Percentiles rank a stretch among this genome's conserved stretches.
Evolutionary conservation across 169 alveolate species (phyloP).

Genomic region (Theileria orientalis): DNA sequence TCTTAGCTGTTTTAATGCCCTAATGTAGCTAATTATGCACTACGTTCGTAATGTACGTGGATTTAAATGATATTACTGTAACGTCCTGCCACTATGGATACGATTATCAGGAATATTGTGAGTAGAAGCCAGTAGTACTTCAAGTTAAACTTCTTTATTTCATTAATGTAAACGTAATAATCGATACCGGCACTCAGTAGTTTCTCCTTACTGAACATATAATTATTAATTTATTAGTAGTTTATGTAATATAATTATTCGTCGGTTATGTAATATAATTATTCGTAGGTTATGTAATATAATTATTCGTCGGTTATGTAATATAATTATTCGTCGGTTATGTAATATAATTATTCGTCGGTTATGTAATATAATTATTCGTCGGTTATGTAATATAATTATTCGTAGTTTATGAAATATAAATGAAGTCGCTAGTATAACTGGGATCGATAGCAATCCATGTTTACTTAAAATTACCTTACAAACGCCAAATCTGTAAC

Average conservation of each 20-base stretch:
- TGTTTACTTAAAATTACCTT: neutral
- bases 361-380: neutral
- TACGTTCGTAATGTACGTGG: no score
- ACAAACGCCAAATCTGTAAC: conserved; percentile 57
- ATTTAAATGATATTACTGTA: neutral
- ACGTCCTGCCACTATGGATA: neutral
- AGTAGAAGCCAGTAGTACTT: neutral
- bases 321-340: no score
- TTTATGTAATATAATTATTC: no score
- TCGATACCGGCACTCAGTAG: conserved; percentile 58
- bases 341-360: neutral
- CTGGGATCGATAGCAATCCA: neutral
- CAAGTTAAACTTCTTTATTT: neutral
- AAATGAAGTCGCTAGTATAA: neutral
- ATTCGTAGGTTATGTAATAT: no score
- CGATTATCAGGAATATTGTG: neutral
- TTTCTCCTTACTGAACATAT: conserved; percentile 11
- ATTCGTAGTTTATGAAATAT: neutral
- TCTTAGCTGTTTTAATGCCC: no score
- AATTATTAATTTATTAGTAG: no score
- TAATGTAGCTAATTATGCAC: neutral
- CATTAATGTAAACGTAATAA: conserved; percentile 43
- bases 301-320: neutral
- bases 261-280: neutral
- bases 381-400: no score